Conservation (phyloP, 2,329 filamentous ascomycete genomes). For the Monosporascus cannonballus region DNA sequence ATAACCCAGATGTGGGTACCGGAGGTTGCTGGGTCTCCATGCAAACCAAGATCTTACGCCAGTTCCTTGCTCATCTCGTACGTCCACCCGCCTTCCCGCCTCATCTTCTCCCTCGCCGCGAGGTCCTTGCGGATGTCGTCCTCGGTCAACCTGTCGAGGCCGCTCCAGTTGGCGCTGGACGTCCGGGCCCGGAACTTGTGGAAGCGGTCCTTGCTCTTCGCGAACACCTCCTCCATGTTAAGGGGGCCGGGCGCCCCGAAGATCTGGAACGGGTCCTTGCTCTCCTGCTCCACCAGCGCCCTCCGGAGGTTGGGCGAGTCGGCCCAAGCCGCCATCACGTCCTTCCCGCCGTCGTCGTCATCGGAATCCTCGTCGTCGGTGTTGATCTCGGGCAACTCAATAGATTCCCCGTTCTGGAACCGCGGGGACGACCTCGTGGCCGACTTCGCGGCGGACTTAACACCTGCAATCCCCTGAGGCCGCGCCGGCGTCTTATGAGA, state of each 20-base stretch:
- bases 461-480: constrained; percentile 35
- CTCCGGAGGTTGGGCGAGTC: constrained; percentile 76
- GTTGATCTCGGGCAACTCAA: constrained; percentile 89
- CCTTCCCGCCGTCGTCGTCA: constrained; percentile 48
- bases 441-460: constrained; percentile 56
- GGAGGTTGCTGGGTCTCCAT: neutral
- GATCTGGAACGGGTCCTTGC: constrained; percentile 74
- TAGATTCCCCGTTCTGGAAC: constrained; percentile 83
- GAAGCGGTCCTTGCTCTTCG: constrained; percentile 75
- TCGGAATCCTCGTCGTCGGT: constrained; percentile 84
- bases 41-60: constrained; percentile 9
- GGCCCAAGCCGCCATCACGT: constrained; percentile 76
- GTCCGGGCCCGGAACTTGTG: constrained; percentile 87
- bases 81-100: constrained; percentile 66
- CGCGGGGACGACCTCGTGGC: constrained; percentile 66
- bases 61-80: constrained; percentile 39
- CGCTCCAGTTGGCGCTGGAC: constrained; percentile 90
- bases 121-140: constrained; percentile 68
- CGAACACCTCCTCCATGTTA: constrained; percentile 96
- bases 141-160: constrained; percentile 68
- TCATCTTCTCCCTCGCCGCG: constrained; percentile 61
- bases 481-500: constrained; percentile 68
- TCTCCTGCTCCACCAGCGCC: constrained; percentile 75
- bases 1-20: neutral
- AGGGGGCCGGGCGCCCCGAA: constrained; percentile 86